These are phyloP conservation scores for Lactarius tabidus DNA, from an alignment of 768 basidiomycete genomes.

Conservation along the genomic window DNA sequence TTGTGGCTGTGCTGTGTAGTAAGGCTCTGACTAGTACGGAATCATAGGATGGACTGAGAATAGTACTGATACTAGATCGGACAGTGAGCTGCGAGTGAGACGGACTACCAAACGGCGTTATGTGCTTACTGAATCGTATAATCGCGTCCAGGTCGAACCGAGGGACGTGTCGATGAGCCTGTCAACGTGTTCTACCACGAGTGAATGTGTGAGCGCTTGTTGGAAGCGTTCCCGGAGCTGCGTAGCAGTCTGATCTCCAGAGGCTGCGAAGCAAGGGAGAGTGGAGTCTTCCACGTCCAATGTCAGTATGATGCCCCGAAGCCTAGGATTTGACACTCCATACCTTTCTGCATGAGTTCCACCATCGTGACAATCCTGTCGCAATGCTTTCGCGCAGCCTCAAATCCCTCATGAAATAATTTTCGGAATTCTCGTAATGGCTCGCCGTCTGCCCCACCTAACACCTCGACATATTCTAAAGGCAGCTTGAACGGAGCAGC, in stretches of 20 bases:
- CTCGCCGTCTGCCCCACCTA: slow-evolving; percentile 77
- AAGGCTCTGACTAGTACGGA: neutral
- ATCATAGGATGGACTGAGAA: slow-evolving; percentile 80
- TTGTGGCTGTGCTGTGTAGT: neutral
- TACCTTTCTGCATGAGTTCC: slow-evolving; percentile 97
- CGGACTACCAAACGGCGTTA: neutral
- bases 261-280: slow-evolving; percentile 85
- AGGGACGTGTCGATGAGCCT: slow-evolving; percentile 84
- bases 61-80: slow-evolving; percentile 81
- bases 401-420: slow-evolving; percentile 90
- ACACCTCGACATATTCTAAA: slow-evolving; percentile 91
- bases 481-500: slow-evolving; percentile 99
- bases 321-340: slow-evolving; percentile 16
- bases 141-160: slow-evolving; percentile 89
- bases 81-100: neutral
- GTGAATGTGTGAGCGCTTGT: slow-evolving; percentile 76
- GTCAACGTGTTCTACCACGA: slow-evolving; percentile 87
- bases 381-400: slow-evolving; percentile 91
- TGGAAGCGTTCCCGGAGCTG: slow-evolving; percentile 93
- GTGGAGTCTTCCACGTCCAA: slow-evolving; percentile 59
- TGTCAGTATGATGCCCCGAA: slow-evolving; percentile 11
- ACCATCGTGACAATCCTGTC: slow-evolving; percentile 93
- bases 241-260: slow-evolving; percentile 86
- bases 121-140: slow-evolving; percentile 85
- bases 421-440: slow-evolving; percentile 80